Evolutionary conservation across 2,329 filamentous ascomycete genomes (phyloP).

Genomic region (Fusarium anthophilum): DNA sequence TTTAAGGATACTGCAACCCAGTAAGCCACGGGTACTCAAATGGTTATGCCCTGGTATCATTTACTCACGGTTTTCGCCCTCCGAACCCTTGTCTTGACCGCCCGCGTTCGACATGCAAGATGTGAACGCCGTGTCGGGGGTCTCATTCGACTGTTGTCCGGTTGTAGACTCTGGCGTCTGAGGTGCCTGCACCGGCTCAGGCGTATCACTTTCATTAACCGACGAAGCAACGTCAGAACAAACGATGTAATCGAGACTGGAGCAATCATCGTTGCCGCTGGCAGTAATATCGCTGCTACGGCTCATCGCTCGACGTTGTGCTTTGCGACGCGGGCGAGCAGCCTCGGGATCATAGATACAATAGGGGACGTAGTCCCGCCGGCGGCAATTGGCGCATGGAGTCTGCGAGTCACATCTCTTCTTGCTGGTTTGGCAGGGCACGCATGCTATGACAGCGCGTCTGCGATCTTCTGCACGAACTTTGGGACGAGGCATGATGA

Average conservation of each 20-base stretch:
- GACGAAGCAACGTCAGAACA: neutral
- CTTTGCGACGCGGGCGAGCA: neutral
- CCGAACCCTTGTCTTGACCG: neutral
- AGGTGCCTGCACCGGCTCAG: neutral
- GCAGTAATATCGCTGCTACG: neutral
- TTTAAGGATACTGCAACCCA: neutral
- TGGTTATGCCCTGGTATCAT: too few relatives aligned
- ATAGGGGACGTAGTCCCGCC: neutral
- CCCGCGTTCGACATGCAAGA: neutral
- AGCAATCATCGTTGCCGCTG: neutral
- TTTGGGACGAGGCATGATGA: neutral
- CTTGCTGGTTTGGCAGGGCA: neutral
- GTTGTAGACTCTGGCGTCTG: neutral
- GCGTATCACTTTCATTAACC: rapidly evolving
- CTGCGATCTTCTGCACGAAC: neutral
- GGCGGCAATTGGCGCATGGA: neutral
- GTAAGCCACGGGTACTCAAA: too few relatives aligned
- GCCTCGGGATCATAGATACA: neutral
- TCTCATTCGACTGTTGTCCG: neutral
- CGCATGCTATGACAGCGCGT: neutral
- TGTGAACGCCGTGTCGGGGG: neutral
- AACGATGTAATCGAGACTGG: neutral
- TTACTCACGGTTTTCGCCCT: neutral
- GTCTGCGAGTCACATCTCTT: neutral
- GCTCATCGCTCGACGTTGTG: neutral